phyloP scores from a whole-genome alignment of 495 filamentous ascomycete species.

The Pseudoneurospora amorphoporcata region DNA sequence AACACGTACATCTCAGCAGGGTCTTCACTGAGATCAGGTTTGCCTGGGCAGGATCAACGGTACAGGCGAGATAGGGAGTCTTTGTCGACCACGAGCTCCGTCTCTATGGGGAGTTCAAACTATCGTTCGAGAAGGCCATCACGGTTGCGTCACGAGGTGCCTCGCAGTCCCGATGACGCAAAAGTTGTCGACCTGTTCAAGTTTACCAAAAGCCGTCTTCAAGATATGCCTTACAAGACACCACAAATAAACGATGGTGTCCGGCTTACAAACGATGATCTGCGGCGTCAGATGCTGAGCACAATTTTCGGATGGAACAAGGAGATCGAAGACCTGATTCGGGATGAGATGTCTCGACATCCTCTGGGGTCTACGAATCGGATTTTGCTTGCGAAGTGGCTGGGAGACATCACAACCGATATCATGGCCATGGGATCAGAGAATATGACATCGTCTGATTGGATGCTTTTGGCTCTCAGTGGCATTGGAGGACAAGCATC shows the following conservation, averaged over 20 bases:
- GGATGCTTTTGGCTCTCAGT: slow-evolving; percentile 93
- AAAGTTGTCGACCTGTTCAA: slow-evolving; percentile 57
- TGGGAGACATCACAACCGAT: slow-evolving; percentile 75
- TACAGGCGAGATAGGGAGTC: slow-evolving; percentile 43
- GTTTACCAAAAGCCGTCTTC: slow-evolving; percentile 59
- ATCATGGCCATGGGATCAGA: slow-evolving; percentile 71
- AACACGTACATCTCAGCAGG: slow-evolving; percentile 56
- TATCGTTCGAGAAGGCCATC: slow-evolving; percentile 57
- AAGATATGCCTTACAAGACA: slow-evolving; percentile 68
- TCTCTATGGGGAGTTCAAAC: slow-evolving; percentile 50
- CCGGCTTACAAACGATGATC: slow-evolving; percentile 67
- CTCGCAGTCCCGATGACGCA: slow-evolving; percentile 49
- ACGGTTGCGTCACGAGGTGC: slow-evolving; percentile 71
- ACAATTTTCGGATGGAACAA: slow-evolving; percentile 93
- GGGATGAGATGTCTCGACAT: slow-evolving; percentile 76
- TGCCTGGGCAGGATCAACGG: slow-evolving; percentile 19
- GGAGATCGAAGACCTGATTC: slow-evolving; percentile 71
- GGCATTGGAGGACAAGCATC: slow-evolving; percentile 71
- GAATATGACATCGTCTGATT: slow-evolving; percentile 79
- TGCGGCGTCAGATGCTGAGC: slow-evolving; percentile 84
- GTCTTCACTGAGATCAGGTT: slow-evolving; percentile 39
- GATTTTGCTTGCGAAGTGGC: slow-evolving; percentile 81
- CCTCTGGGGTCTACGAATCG: slow-evolving; percentile 59
- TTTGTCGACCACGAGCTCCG: slow-evolving; percentile 47
- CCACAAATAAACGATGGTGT: slow-evolving; percentile 50